These are phyloP conservation scores for Coemansia sp. DNA, from an alignment of 192 early-diverging fungal species.

Conservation along the genomic window DNA sequence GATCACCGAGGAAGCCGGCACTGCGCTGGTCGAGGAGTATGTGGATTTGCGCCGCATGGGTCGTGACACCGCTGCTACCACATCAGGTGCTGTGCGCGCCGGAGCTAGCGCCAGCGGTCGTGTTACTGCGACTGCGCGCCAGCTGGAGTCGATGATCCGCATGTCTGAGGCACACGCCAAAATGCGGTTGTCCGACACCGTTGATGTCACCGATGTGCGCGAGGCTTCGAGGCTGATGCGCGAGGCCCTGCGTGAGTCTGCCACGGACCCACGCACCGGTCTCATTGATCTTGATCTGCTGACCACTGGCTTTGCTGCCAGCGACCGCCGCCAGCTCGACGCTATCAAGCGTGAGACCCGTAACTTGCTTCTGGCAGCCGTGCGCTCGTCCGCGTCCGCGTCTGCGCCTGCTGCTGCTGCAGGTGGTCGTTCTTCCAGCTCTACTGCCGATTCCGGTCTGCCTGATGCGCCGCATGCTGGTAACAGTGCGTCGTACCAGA, in stretches of 20 bases:
- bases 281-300: conserved; percentile 92
- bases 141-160: conserved; percentile 97
- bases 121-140: conserved; percentile 90
- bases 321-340: conserved; percentile 63
- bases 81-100: conserved; percentile 42
- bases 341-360: conserved; percentile 50
- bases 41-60: conserved; percentile 81
- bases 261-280: conserved; percentile 92
- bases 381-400: conserved; percentile 19
- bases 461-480: conserved; percentile 23
- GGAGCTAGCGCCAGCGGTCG: conserved; percentile 52
- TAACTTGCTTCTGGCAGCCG: conserved; percentile 39
- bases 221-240: conserved; percentile 87
- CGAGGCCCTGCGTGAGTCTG: conserved; percentile 86
- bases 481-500: conserved; percentile 31
- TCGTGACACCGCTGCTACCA: conserved; percentile 28
- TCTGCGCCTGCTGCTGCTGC: background rate
- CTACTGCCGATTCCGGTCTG: background rate
- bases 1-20: conserved; percentile 76
- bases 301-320: conserved; percentile 80
- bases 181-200: conserved; percentile 76
- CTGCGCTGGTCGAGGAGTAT: conserved; percentile 77
- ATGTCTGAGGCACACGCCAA: conserved; percentile 90
- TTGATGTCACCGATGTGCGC: conserved; percentile 80
- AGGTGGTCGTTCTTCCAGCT: background rate